These are phyloP conservation scores for Aspergillus wentii DNA, from an alignment of 495 filamentous ascomycete genomes.

Conservation along the genomic window DNA sequence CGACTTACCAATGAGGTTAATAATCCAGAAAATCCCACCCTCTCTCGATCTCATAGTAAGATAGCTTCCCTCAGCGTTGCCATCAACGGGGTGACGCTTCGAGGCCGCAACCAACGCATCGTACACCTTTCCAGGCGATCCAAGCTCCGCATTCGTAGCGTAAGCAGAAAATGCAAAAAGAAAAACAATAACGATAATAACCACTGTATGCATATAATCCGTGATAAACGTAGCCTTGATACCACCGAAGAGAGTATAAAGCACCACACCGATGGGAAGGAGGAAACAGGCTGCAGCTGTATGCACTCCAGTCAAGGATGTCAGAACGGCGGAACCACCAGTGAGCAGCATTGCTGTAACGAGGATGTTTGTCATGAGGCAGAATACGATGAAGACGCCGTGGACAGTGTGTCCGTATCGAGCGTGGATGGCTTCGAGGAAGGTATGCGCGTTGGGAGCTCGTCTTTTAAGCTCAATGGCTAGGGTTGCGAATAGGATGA, in stretches of 20 bases:
- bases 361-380: conserved; percentile 77
- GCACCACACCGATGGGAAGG: conserved; percentile 76
- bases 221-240: conserved; percentile 75
- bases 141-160: conserved; percentile 67
- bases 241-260: conserved; percentile 75
- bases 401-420: conserved; percentile 62
- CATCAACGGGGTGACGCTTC: conserved; percentile 67
- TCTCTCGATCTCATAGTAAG: conserved; percentile 85
- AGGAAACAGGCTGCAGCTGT: conserved; percentile 89
- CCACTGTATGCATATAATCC: conserved; percentile 83
- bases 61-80: conserved; percentile 83
- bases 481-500: conserved; percentile 87
- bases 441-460: conserved; percentile 83
- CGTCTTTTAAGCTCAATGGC: conserved; percentile 91
- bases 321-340: conserved; percentile 84
- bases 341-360: conserved; percentile 91
- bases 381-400: conserved; percentile 74
- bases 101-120: conserved; percentile 72
- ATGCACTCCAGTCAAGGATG: conserved; percentile 76
- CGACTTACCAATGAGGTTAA: conserved; percentile 87
- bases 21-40: conserved; percentile 93
- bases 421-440: conserved; percentile 68
- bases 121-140: conserved; percentile 76
- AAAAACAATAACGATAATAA: conserved; percentile 85
- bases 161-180: conserved; percentile 87